Percentiles rank a stretch among this genome's conserved stretches.
Evolutionary conservation across 176 grass and related monocot genomes (phyloP).

Genomic region (Aegilops bicornis): DNA sequence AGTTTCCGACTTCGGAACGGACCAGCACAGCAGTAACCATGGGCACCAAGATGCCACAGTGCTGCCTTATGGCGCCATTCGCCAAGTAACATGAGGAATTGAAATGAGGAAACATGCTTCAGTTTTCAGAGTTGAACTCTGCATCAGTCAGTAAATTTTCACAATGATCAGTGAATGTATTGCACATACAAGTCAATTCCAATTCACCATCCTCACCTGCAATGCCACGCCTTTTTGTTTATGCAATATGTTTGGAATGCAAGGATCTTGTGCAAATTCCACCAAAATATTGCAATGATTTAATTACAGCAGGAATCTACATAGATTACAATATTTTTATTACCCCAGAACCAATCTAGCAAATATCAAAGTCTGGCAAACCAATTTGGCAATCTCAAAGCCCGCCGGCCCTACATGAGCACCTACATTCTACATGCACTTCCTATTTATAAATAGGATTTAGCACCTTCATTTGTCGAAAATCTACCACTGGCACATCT

Average conservation of each 20-base stretch:
- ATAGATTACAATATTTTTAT: background rate
- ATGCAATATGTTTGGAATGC: no score
- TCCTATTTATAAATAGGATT: background rate
- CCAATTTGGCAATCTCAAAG: constrained; percentile 10
- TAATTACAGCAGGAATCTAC: background rate
- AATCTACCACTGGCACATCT: background rate
- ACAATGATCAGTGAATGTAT: background rate
- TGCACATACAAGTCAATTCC: background rate
- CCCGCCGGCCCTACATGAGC: background rate
- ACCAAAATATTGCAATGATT: background rate
- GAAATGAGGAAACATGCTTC: background rate
- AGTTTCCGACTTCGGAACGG: background rate
- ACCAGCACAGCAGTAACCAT: background rate
- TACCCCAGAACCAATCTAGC: background rate
- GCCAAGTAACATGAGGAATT: background rate
- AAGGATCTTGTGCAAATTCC: background rate
- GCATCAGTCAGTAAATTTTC: background rate
- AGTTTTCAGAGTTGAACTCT: background rate
- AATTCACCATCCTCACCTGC: background rate
- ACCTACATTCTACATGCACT: background rate
- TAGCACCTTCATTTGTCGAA: background rate
- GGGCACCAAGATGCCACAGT: constrained; percentile 26
- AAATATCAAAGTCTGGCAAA: background rate
- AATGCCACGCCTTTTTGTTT: background rate
- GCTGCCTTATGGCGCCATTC: background rate